Percentiles rank a stretch among this genome's conserved stretches.
These are phyloP conservation scores for Ophiosphaerella narmari DNA, from an alignment of 2,329 filamentous ascomycete species.

Conservation along the genomic window DNA sequence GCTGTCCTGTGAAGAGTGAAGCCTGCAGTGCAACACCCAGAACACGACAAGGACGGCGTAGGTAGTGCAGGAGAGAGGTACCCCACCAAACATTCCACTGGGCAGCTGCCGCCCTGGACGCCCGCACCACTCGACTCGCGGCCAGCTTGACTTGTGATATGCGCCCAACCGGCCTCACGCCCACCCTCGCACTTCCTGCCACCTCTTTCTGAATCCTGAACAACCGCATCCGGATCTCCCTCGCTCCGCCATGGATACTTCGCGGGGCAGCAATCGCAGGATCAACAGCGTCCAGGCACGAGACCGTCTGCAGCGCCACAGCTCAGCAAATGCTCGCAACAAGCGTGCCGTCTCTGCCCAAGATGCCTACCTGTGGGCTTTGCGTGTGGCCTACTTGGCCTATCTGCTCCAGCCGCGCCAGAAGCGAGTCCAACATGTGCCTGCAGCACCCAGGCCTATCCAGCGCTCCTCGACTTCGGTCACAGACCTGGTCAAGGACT, in stretches of 20 bases:
- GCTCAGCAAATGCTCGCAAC: conserved; percentile 41
- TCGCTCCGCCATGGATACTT: conserved; percentile 33
- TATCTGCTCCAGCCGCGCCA: conserved; percentile 91
- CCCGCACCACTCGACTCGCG: conserved; percentile 12
- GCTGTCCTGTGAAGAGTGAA: conserved; percentile 1
- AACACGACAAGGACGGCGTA: conserved; percentile 1
- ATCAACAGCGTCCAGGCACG: conserved; percentile 51
- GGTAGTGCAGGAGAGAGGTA: not conserved
- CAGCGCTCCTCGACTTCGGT: conserved; percentile 75
- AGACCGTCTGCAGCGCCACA: conserved; percentile 47
- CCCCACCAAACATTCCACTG: conserved; percentile 25
- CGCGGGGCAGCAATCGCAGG: conserved; percentile 43
- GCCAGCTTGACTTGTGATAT: conserved; percentile 23
- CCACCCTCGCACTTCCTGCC: not conserved
- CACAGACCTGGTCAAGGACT: conserved; percentile 87
- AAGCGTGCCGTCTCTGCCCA: conserved; percentile 58
- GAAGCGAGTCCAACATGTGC: conserved; percentile 86
- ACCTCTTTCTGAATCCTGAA: conserved; percentile 1
- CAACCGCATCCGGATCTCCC: conserved; percentile 15
- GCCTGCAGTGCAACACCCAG: too few relatives aligned
- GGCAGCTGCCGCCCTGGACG: conserved; percentile 21
- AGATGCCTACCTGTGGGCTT: conserved; percentile 88
- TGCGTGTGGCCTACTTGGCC: conserved; percentile 87
- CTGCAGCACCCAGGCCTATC: conserved; percentile 60
- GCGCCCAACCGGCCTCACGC: conserved; percentile 25